Conservation (phyloP, 352 stramenopile genomes). For the Pythium graminicola region DNA sequence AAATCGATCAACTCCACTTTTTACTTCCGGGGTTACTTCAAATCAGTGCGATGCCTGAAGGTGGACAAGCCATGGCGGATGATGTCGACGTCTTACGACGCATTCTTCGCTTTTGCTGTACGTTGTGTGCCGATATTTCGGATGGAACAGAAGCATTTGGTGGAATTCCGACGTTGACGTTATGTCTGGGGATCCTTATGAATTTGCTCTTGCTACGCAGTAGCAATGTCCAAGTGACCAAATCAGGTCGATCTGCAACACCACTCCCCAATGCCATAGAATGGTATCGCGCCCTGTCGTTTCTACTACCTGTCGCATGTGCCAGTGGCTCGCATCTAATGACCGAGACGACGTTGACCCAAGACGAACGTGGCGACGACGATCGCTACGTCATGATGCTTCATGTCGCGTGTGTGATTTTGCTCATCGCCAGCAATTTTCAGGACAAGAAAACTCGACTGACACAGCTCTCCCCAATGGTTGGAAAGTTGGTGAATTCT, state of each 20-base stretch:
- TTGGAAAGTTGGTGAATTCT: constrained; percentile 41
- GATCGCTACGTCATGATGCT: constrained; percentile 76
- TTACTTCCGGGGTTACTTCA: constrained; percentile 74
- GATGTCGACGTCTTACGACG: constrained; percentile 53
- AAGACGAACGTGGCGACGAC: constrained; percentile 57
- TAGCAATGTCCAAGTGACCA: constrained; percentile 23
- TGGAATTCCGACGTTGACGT: constrained; percentile 60
- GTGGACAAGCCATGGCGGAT: constrained; percentile 48
- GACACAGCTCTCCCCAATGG: constrained; percentile 30
- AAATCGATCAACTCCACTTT: constrained; percentile 75
- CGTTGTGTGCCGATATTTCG: constrained; percentile 51
- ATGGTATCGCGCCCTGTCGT: constrained; percentile 66
- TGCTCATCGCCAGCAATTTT: constrained; percentile 60
- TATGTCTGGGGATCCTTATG: constrained; percentile 71
- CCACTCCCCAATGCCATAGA: constrained; percentile 45
- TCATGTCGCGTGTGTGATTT: constrained; percentile 58
- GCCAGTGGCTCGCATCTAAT: constrained; percentile 48
- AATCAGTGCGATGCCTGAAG: constrained; percentile 58
- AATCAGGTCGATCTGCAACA: constrained; percentile 9
- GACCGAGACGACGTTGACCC: constrained; percentile 34
- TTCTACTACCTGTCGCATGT: constrained; percentile 69
- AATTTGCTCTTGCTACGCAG: constrained; percentile 69
- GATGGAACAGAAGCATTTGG: constrained; percentile 37
- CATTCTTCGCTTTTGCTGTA: constrained; percentile 72
- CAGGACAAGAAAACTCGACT: constrained; percentile 37